Evolutionary conservation across 2,329 filamentous ascomycete genomes (phyloP).

Genomic region (Alternaria gaisen): DNA sequence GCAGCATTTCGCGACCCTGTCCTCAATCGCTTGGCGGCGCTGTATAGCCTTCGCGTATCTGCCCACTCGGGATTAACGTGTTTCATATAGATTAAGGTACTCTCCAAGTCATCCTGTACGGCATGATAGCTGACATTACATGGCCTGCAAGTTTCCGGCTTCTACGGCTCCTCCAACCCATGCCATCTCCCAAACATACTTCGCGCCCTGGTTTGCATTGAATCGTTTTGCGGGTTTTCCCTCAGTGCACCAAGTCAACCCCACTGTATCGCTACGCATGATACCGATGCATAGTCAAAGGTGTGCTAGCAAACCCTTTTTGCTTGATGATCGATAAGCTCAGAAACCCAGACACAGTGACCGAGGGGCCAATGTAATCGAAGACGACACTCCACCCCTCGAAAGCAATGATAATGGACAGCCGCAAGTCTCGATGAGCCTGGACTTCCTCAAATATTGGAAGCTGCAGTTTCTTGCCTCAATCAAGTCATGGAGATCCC

Average conservation of each 20-base stretch:
- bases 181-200: neutral
- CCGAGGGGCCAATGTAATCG: neutral
- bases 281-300: neutral
- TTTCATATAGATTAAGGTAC: neutral
- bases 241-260: neutral
- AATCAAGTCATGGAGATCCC: neutral
- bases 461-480: neutral
- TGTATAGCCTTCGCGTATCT: neutral
- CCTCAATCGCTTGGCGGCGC: neutral
- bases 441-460: neutral
- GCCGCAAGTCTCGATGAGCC: neutral
- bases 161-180: neutral
- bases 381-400: neutral
- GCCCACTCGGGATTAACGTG: neutral
- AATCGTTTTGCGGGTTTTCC: neutral
- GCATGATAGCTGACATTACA: neutral
- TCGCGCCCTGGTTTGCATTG: neutral
- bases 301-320: neutral
- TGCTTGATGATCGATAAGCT: neutral
- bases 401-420: neutral
- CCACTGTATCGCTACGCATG: neutral
- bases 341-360: neutral
- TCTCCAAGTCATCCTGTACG: neutral
- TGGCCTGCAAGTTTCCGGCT: neutral
- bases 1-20: neutral